Evolutionary conservation across 2,329 filamentous ascomycete genomes (phyloP).

Genomic region (Fusarium sublunatum): DNA sequence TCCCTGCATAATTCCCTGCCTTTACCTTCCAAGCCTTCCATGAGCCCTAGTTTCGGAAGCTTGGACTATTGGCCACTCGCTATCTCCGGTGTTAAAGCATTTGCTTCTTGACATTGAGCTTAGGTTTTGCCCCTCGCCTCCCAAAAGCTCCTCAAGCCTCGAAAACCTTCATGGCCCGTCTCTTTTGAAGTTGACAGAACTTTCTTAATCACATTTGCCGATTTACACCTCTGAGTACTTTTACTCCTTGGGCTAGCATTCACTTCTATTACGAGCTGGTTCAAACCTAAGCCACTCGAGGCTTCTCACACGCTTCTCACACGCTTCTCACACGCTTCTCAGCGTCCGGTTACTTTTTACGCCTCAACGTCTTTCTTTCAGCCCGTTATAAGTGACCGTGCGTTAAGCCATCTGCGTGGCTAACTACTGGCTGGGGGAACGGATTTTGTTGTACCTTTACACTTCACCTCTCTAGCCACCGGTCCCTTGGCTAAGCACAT

Average conservation of each 20-base stretch:
- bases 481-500: conserved; percentile 27
- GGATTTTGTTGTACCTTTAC: conserved; percentile 19
- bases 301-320: conserved; percentile 3
- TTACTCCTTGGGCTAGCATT: conserved; percentile 27
- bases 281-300: background rate
- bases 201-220: conserved; percentile 28
- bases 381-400: conserved; percentile 16
- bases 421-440: conserved; percentile 22
- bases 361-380: background rate
- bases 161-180: conserved; percentile 19
- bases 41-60: conserved; percentile 42
- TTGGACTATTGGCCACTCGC: conserved; percentile 41
- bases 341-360: conserved; percentile 3
- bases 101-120: conserved; percentile 31
- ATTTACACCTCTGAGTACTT: conserved; percentile 23
- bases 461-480: conserved; percentile 12
- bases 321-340: conserved; percentile 4
- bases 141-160: conserved; percentile 29
- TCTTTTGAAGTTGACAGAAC: conserved; percentile 32
- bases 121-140: conserved; percentile 37
- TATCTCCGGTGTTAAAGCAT: conserved; percentile 36
- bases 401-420: conserved; percentile 22
- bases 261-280: conserved; percentile 13
- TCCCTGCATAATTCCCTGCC: conserved; percentile 35
- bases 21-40: conserved; percentile 33